Base-by-base conservation (phyloP, 1,139 yeast genomes). In the Diutina pseudorugosa region DNA sequence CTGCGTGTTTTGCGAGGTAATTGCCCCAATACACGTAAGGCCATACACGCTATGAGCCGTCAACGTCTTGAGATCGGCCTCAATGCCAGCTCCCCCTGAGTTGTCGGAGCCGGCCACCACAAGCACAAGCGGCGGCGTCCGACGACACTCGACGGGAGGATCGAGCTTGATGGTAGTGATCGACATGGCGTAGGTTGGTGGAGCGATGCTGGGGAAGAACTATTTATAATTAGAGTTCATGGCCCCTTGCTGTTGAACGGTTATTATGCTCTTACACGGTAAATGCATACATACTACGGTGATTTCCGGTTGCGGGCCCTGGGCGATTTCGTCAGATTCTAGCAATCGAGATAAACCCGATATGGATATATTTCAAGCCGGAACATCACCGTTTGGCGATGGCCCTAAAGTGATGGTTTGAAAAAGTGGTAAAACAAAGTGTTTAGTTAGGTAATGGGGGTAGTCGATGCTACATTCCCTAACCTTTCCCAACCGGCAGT, bases 31-130 rank as follows among this genome's bases (percentile, higher is more conserved):
- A 63, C 93, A 84, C 0, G 95, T 86, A 66, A 85, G 68, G 1
- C 89, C 96, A 62, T 84, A 90, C 51, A 89, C 90, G 21, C 79
- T 77, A 61, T 87, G 91, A 2, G 85, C 88, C 3, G 87, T 75
- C 55, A 90, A 78, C 0, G 96, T 85, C 66, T 90, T 90, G 52
- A 90, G 65, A 64, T 90, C 97, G 0, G 97, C 97, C 62, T 90
- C 97, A 54, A 90, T 83, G 12, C 97, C 97, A 1, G 97, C 97
- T 4, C 97, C 97, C 2, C 97, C 97, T 2, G 95, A 85, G 51
- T 85, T 80, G 63, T 90, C 97, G 0, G 95, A 85, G 0, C 96
- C 96, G 12, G 91, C 91, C 50, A 85, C 73, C 0, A 89, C 80
- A 57, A 84, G 63, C 4, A 83, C 88, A 2, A 70, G 73, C 0